Percentiles rank a stretch among this genome's conserved stretches.
Conservation (phyloP, 2,329 filamentous ascomycete species). For the Fusarium fujikuroi region DNA sequence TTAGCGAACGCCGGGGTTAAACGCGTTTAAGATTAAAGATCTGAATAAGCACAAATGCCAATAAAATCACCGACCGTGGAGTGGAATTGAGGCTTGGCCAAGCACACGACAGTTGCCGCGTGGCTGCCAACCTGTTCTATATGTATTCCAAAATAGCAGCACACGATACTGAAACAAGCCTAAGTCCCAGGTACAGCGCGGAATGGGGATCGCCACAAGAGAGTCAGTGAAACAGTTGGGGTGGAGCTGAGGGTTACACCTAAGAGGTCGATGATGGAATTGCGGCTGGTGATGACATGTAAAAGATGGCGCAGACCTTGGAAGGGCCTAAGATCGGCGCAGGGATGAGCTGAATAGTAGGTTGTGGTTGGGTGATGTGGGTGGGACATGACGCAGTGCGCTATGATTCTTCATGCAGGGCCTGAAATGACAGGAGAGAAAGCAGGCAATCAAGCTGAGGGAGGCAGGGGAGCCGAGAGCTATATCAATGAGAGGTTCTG, state of each 20-base stretch:
- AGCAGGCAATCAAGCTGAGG: slow-evolving; percentile 5
- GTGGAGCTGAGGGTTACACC: slow-evolving; percentile 1
- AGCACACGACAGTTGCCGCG: slow-evolving; percentile 12
- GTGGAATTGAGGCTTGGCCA: background rate
- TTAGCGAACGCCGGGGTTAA: slow-evolving; percentile 1
- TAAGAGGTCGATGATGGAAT: background rate
- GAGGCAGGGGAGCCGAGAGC: slow-evolving; percentile 1
- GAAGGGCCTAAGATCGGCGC: slow-evolving; percentile 14
- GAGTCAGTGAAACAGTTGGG: background rate
- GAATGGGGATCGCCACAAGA: slow-evolving; percentile 23
- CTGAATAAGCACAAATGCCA: slow-evolving; percentile 1
- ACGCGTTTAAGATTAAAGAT: slow-evolving; percentile 1
- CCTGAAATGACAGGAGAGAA: slow-evolving; percentile 8
- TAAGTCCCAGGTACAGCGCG: background rate
- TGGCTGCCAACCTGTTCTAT: background rate
- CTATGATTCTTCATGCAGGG: slow-evolving; percentile 10
- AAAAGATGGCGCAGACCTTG: slow-evolving; percentile 27
- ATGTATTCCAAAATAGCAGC: slow-evolving; percentile 27
- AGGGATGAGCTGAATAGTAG: background rate
- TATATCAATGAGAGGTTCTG: slow-evolving; percentile 27
- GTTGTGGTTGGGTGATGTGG: background rate
- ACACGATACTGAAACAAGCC: background rate
- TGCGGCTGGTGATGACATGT: slow-evolving; percentile 30
- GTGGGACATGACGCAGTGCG: slow-evolving; percentile 23
- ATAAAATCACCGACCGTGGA: background rate